phyloP scores from a whole-genome alignment of 768 basidiomycete genomes.

The Macrolepiota fuliginosa region DNA sequence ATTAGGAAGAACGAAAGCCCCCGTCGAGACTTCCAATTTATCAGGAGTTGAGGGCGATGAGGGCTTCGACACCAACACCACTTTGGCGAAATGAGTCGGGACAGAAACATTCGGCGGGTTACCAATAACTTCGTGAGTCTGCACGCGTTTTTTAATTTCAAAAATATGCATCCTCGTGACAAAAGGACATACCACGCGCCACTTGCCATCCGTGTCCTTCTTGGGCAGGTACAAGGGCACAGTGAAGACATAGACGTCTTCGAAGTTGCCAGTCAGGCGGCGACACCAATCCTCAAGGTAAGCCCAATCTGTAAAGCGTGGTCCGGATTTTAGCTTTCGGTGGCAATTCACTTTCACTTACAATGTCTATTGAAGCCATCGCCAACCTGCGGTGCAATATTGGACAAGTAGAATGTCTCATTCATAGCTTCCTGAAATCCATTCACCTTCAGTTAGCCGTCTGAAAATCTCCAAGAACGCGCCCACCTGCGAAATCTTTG shows the following conservation, averaged over 20 bases:
- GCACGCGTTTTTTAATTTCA: not conserved
- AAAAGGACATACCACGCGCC: conserved; percentile 75
- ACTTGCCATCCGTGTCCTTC: conserved; percentile 86
- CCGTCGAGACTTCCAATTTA: conserved; percentile 74
- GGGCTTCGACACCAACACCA: conserved; percentile 77
- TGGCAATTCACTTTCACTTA: conserved; percentile 32
- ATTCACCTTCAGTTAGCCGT: not conserved
- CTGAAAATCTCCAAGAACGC: not conserved
- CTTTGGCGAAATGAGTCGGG: conserved; percentile 98
- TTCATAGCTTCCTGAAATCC: conserved; percentile 77
- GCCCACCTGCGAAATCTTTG: conserved; percentile 77
- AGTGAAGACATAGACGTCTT: conserved; percentile 97
- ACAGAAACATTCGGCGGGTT: conserved; percentile 87
- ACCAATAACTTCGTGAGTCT: conserved; percentile 96
- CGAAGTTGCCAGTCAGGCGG: conserved; percentile 78
- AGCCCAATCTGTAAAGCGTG: conserved; percentile 75
- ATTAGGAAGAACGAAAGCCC: conserved; percentile 96
- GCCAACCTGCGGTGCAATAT: conserved; percentile 98
- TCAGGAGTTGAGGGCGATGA: conserved; percentile 71
- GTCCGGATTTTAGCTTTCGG: not conserved
- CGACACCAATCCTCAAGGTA: conserved; percentile 97
- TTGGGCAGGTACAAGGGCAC: conserved; percentile 94
- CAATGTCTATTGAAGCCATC: conserved; percentile 97
- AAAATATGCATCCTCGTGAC: not conserved
- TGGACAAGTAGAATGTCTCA: conserved; percentile 92